Evolutionary conservation across 2,329 filamentous ascomycete genomes (phyloP).

Genomic region (Coleophoma cylindrospora): DNA sequence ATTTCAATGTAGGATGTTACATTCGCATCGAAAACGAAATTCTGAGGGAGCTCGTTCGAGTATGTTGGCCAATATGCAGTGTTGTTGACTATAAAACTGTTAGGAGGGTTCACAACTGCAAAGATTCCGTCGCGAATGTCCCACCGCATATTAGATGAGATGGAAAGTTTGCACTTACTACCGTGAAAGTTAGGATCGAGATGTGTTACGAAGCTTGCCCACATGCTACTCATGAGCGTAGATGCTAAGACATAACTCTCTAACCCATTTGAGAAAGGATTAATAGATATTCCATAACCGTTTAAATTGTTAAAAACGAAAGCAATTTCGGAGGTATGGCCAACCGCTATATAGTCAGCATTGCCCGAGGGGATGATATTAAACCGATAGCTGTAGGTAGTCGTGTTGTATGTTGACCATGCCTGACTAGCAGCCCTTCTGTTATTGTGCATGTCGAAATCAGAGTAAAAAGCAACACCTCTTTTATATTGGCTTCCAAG

Average conservation of each 20-base stretch:
- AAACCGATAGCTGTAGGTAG: constrained; percentile 35
- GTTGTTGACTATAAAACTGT: neutral
- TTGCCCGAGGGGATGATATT: constrained; percentile 30
- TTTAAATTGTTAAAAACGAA: constrained; percentile 47
- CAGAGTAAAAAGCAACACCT: neutral
- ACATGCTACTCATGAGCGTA: neutral
- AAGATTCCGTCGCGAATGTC: neutral
- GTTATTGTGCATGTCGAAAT: neutral
- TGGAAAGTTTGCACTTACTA: neutral
- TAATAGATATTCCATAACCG: constrained; percentile 36
- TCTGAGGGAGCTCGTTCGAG: neutral
- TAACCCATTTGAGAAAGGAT: constrained; percentile 24
- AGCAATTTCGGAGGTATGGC: constrained; percentile 40
- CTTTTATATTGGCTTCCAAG: neutral
- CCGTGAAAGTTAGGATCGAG: constrained; percentile 3
- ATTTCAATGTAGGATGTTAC: neutral
- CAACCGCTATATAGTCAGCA: constrained; percentile 13
- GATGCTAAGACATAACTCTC: neutral
- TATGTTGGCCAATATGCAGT: neutral
- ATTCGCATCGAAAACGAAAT: neutral
- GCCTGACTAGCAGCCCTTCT: neutral
- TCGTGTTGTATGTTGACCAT: constrained; percentile 3
- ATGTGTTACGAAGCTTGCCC: constrained; percentile 1
- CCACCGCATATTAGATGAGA: neutral
- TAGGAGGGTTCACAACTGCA: too few species aligned